These are phyloP conservation scores for Leccinum fallax DNA, from an alignment of 1,284 basidiomycete species.

Conservation along the genomic window DNA sequence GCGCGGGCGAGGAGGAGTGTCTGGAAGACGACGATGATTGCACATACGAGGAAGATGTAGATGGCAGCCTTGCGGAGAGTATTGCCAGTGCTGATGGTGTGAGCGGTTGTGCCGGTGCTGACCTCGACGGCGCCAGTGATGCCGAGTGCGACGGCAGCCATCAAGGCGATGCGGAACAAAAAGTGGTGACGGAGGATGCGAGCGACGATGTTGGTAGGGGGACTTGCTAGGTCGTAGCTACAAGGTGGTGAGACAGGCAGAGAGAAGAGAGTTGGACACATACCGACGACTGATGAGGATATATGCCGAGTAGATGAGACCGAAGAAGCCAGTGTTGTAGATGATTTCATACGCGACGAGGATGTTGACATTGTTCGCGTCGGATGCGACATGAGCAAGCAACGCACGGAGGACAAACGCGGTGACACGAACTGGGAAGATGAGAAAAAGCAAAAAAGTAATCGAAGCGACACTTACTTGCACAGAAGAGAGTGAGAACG, in stretches of 20 bases:
- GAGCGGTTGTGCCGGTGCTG: neutral
- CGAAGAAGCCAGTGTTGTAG: constrained; percentile 40
- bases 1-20: constrained; percentile 31
- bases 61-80: constrained; percentile 40
- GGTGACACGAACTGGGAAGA: constrained; percentile 40
- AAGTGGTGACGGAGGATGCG: constrained; percentile 35
- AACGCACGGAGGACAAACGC: constrained; percentile 36
- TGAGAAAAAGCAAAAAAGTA: constrained; percentile 18
- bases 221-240: constrained; percentile 23
- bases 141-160: constrained; percentile 41
- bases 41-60: constrained; percentile 48
- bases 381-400: constrained; percentile 28
- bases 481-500: constrained; percentile 46
- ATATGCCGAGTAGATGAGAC: constrained; percentile 41
- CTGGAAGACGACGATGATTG: constrained; percentile 39
- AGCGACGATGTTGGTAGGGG: constrained; percentile 35
- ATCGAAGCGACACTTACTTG: constrained; percentile 35
- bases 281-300: constrained; percentile 36
- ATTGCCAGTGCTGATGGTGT: constrained; percentile 16
- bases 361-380: constrained; percentile 25
- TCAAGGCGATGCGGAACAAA: constrained; percentile 35
- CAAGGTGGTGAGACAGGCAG: neutral
- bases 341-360: constrained; percentile 34
- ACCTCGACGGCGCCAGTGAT: constrained; percentile 36
- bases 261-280: constrained; percentile 17